phyloP scores from a whole-genome alignment of 768 basidiomycete species.

The Phaffia australis region DNA sequence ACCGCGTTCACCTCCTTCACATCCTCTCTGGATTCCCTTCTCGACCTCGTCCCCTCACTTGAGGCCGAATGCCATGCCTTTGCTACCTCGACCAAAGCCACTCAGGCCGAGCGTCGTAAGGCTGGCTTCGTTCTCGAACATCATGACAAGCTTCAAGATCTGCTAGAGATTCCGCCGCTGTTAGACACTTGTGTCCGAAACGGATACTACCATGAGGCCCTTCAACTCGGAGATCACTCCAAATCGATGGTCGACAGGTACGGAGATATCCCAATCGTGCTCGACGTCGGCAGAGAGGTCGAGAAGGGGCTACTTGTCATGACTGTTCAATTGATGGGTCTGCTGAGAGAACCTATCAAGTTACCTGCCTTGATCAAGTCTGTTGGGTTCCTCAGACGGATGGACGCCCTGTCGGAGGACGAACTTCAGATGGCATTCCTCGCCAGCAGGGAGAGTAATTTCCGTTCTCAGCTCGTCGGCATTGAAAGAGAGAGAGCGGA shows the following conservation, averaged over 20 bases:
- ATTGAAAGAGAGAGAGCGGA: constrained; percentile 59
- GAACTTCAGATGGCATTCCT: constrained; percentile 81
- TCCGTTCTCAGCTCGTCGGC: constrained; percentile 46
- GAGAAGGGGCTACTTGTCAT: constrained; percentile 42
- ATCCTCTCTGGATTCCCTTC: constrained; percentile 57
- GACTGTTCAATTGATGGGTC: constrained; percentile 63
- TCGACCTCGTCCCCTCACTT: constrained; percentile 61
- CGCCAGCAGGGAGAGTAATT: constrained; percentile 56
- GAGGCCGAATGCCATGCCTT: constrained; percentile 64
- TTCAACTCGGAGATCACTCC: constrained; percentile 70
- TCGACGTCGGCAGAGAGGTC: constrained; percentile 48
- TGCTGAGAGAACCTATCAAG: constrained; percentile 74
- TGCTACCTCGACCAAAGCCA: constrained; percentile 54
- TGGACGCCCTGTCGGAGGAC: constrained; percentile 59
- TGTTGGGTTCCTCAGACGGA: constrained; percentile 70
- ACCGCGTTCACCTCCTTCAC: constrained; percentile 64
- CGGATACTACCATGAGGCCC: constrained; percentile 82
- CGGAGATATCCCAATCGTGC: constrained; percentile 43
- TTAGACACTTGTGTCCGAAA: constrained; percentile 89
- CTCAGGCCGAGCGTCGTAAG: constrained; percentile 63
- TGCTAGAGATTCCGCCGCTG: constrained; percentile 79
- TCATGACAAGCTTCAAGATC: constrained; percentile 80
- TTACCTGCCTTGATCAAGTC: constrained; percentile 83
- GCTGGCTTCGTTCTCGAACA: constrained; percentile 82
- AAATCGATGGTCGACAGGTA: constrained; percentile 44